Evolutionary conservation across 2,329 filamentous ascomycete genomes (phyloP).

Genomic region (Fusarium paranaense): DNA sequence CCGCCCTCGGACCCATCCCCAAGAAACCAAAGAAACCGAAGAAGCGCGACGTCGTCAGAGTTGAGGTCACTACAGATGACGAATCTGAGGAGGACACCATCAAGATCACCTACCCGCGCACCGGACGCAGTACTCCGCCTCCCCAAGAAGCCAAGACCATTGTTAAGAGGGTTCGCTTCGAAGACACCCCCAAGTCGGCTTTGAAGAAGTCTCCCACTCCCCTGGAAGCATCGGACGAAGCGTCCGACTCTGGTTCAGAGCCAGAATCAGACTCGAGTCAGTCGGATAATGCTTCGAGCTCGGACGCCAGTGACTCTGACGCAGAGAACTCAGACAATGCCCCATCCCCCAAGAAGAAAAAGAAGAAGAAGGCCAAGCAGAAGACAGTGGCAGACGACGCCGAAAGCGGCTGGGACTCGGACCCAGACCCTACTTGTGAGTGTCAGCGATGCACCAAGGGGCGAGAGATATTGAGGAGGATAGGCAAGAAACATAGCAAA

Average conservation of each 20-base stretch:
- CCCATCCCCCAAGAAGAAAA: constrained; percentile 17
- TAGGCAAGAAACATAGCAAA: constrained; percentile 35
- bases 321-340: constrained; percentile 28
- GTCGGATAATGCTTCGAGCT: constrained; percentile 28
- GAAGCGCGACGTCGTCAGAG: constrained; percentile 49
- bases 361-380: constrained; percentile 36
- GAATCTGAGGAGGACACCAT: constrained; percentile 63
- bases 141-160: constrained; percentile 18
- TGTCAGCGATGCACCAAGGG: constrained; percentile 42
- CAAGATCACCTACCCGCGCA: constrained; percentile 61
- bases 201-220: constrained; percentile 36
- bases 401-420: constrained; percentile 46
- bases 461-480: constrained; percentile 34
- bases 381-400: constrained; percentile 19
- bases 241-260: constrained; percentile 35
- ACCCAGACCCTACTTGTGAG: constrained; percentile 50
- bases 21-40: constrained; percentile 40
- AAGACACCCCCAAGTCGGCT: constrained; percentile 44
- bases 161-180: constrained; percentile 59
- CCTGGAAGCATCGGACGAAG: constrained; percentile 36
- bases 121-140: constrained; percentile 28
- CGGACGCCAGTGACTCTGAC: constrained; percentile 32
- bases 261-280: constrained; percentile 39
- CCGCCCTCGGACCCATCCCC: constrained; percentile 43
- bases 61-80: constrained; percentile 63